Conservation (phyloP, 1,284 basidiomycete species). For the Lentinus polychrous region DNA sequence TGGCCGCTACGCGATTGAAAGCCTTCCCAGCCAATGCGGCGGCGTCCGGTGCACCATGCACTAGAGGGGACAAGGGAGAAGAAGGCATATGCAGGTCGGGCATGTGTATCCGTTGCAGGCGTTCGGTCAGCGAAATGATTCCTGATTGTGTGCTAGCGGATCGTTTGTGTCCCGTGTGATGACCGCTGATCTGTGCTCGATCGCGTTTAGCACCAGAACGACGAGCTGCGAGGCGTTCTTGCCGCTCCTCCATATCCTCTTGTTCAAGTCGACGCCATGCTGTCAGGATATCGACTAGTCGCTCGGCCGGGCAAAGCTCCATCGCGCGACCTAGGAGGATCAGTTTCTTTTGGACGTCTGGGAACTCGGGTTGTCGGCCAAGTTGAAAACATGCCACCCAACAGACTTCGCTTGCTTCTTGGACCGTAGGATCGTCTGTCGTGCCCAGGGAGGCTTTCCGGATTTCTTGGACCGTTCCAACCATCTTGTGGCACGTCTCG, state of each 20-base stretch:
- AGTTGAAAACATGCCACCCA: slow-evolving; percentile 86
- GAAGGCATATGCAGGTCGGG: slow-evolving; percentile 52
- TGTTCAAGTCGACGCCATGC: slow-evolving; percentile 67
- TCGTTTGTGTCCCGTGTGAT: slow-evolving; percentile 11
- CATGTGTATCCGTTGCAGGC: slow-evolving; percentile 38
- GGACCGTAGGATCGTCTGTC: slow-evolving; percentile 37
- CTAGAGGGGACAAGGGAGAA: slow-evolving; percentile 37
- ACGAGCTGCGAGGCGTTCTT: slow-evolving; percentile 16
- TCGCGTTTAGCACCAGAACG: slow-evolving; percentile 10
- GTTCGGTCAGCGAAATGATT: slow-evolving; percentile 47
- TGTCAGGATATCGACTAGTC: slow-evolving; percentile 64
- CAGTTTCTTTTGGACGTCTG: slow-evolving; percentile 61
- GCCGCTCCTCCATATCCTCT: slow-evolving; percentile 48
- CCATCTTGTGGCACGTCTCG: slow-evolving; percentile 68
- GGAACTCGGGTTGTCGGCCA: slow-evolving; percentile 72
- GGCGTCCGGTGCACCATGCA: slow-evolving; percentile 57
- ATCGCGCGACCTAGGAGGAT: slow-evolving; percentile 76
- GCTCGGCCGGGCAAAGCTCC: slow-evolving; percentile 80
- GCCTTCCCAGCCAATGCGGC: slow-evolving; percentile 69
- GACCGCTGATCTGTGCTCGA: slow-evolving; percentile 3
- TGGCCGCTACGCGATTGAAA: slow-evolving; percentile 71
- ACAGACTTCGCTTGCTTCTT: slow-evolving; percentile 71
- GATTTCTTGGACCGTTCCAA: slow-evolving; percentile 50
- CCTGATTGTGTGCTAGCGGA: slow-evolving; percentile 15
- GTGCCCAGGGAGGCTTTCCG: slow-evolving; percentile 24